Conservation (phyloP, 106 monocot species). For the Dendrobium huoshanense region DNA sequence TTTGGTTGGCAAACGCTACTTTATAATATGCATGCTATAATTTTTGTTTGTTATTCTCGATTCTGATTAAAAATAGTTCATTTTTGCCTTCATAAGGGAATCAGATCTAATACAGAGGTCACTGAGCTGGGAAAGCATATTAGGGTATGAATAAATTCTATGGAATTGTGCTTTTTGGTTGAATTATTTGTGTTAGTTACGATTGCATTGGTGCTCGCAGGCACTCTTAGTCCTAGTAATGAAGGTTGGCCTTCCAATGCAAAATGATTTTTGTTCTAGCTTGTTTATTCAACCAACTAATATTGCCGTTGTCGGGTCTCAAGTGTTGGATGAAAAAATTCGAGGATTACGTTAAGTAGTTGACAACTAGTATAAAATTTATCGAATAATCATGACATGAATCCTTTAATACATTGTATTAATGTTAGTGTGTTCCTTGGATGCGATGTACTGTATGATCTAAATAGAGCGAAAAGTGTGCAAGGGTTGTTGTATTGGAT, state of each 20-base stretch:
- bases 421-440: too few species aligned
- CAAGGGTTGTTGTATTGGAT: too few species aligned
- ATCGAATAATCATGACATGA: too few species aligned
- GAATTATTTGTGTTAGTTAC: neutral
- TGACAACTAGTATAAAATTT: too few species aligned
- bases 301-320: too few species aligned
- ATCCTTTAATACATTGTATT: too few species aligned
- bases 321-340: too few species aligned
- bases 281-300: neutral
- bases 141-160: neutral
- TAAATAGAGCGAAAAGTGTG: too few species aligned
- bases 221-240: neutral
- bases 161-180: neutral
- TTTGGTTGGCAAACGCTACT: neutral
- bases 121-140: neutral
- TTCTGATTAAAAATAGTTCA: neutral
- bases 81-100: neutral
- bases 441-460: too few species aligned
- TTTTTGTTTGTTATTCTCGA: neutral
- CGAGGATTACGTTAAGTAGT: too few species aligned
- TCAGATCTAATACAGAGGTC: neutral
- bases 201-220: neutral
- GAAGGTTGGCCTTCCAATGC: neutral
- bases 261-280: neutral
- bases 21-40: neutral